Base-by-base conservation (phyloP, 805 yeast species). In the Yarrowia divulgata region DNA sequence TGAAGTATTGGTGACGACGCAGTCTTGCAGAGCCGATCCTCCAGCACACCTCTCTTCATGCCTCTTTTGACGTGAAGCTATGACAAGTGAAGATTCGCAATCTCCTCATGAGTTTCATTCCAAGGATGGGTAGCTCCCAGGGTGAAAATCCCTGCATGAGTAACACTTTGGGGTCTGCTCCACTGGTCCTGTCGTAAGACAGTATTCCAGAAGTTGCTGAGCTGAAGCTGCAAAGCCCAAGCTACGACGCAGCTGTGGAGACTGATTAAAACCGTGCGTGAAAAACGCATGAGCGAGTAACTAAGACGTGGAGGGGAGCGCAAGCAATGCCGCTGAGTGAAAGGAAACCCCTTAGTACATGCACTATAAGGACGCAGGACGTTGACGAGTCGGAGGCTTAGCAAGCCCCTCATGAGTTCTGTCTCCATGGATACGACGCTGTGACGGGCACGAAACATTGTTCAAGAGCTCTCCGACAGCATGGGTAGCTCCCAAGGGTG, bases 11-110 rank as follows among this genome's bases (percentile, higher is more conserved):
- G n/a, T 8, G 8, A 46, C 34, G 50, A 46, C 34, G 50, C 32
- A 46, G 7, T 29, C 16, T 23, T 46, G 50, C 34, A 23, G 32
- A 46, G 34, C 19, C 6, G 50, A 23, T 43, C 29, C 18, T 23
- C 50, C 34, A 23, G 50, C 34, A 46, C 50, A 46, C 50, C 50
- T 46, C 50, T 46, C 50, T 46, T 46, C 50, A 46, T 46, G 50
- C 19, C 19, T 46, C 50, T 43, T 23, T 23, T 46, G 50, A 23
- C 9, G 16, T 46, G 46, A 34, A 23, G 34, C 50, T 13, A 46
- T 46, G 50, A 46, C 50, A 14, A 46, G 50, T 18, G 19, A 46
- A 23, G 29, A 46, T 46, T 23, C 32, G 50, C 50, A 46, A 46
- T 46, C 50, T 46, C 29, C 19, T 46, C 8, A 46, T 13, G 34